Evolutionary conservation across 805 yeast genomes (phyloP), one percentile per base, ranked within the genome.

Genomic region (Myxozyma melibiosi): DNA sequence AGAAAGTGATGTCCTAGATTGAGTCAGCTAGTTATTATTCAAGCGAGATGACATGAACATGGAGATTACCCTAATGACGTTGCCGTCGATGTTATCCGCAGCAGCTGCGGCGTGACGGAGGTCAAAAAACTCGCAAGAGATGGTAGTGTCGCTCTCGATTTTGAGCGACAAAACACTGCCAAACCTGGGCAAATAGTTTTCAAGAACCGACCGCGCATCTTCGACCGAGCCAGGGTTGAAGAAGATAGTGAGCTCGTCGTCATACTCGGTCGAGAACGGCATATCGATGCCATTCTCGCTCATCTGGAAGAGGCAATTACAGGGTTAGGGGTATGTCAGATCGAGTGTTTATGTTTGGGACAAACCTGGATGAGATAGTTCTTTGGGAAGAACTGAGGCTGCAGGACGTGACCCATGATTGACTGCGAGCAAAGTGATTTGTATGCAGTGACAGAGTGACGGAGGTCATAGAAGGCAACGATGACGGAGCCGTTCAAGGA

Each of bases 71-170:
- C 65, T 58, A 66, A 60, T 24, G 67, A 68, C 22, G 61, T 63
- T 33, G 49, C 70, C 45, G 66, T 61, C 27, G 48, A 60, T 30
- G 57, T 63, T 51, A 33, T 59, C 40, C 35, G 57, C 66, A 3
- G 74, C 70, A 20, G 66, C 63, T 43, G 73, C 70, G 1, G 77
- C 69, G 18, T 73, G 66, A 39, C 77, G 66, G 22, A 74, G 60
- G 53, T 74, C 76, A 52, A 59, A 73, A 57, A 65, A 74, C 18
- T 68, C 69, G 45, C 76, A 72, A 38, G 64, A 49, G 45, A 68
- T 70, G 9, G 41, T 40, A 14, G 52, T 28, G 24, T 55, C 58
- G 47, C 47, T 55, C 28, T 58, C 59, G 34, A 35, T 41, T 18
- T 33, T 47, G 20, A 65, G 53, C 18, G 61, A 51, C 38, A 59